A percentile compares a stretch with the other conserved stretches of the same genome.
phyloP scores from a whole-genome alignment of 78 protist genomes.

The Pelomyxa schiedti region DNA sequence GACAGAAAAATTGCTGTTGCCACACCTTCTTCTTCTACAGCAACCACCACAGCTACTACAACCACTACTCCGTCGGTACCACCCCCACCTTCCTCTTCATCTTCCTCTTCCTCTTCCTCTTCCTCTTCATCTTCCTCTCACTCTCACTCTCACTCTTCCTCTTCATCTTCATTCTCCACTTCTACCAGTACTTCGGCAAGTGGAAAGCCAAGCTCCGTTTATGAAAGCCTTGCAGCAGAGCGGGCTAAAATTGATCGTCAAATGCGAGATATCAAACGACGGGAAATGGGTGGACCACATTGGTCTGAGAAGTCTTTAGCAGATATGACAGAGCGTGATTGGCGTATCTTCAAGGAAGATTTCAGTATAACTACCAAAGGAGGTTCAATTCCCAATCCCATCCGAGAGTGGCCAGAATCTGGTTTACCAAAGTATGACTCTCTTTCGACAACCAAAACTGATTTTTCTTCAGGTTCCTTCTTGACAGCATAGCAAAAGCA shows the following conservation, averaged over 20 bases:
- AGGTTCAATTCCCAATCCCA: constrained; percentile 54
- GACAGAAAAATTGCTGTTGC: no score
- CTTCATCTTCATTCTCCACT: neutral
- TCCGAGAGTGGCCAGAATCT: constrained; percentile 43
- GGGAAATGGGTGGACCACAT: no score
- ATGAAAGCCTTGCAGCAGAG: neutral
- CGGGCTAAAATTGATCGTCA: neutral
- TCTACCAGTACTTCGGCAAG: neutral
- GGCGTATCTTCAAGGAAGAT: constrained; percentile 93
- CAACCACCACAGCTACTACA: no score
- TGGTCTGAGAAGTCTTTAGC: constrained; percentile 81
- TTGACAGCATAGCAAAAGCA: constrained; percentile 26
- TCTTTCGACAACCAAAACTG: neutral
- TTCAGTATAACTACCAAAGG: constrained; percentile 74
- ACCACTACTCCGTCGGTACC: no score
- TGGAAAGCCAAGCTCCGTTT: no score
- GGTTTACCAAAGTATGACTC: constrained; percentile 14
- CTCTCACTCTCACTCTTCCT: no score
- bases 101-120: no score
- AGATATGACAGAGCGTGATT: constrained; percentile 89
- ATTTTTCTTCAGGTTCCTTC: neutral
- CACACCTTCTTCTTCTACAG: no score
- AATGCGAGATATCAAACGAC: no score
- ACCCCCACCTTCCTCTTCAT: no score
- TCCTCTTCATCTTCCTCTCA: no score